Base-by-base conservation (phyloP, 257 asterid genomes). In the Nyctanthes arbortristis region DNA sequence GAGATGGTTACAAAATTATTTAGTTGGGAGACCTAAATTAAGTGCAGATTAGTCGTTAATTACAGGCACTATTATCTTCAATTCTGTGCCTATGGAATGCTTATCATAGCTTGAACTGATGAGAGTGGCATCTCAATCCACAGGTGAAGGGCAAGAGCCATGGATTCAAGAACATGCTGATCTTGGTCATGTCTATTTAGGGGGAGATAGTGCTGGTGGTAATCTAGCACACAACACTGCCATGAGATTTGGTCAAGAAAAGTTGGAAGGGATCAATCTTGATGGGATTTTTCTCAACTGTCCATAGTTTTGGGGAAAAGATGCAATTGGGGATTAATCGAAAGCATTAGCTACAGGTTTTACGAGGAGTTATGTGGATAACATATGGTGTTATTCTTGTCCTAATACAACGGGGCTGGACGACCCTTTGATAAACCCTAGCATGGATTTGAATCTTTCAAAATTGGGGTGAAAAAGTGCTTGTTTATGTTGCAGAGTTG, bases 401-500 rank as follows among this genome's bases (percentile, higher is more conserved):
- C 59, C 59, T 0, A 52, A 3, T 16, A 11, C 30, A 2, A 18
- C 60, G 1, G 75, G 75, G n/a, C 63, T 18, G 6, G 81, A 77
- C 16, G 78, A 87, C 34, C 90, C 89, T 28, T 52, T 59, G 74
- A 33, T 82, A 6, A 83, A 81, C 74, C 91, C 87, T 8, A 78
- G 39, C 5, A 72, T 7, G 82, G 86, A 87, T 70, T 68, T 76
- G 9, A 66, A 72, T 4, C 66, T 83, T 16, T 69, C 60, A 32
- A 61, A 68, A 7, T 73, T 87, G 1, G 84, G 81, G 16, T 81
- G 88, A 22, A 5, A 77, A 63, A 47, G 75, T 85, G 34, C 47
- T 85, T 56, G 74, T 87, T 66, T 83, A 60, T 13, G 87, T 84
- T 0, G 94, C 80, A 0, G 87, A 62, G 87, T 84, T 0, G 94